A percentile compares a stretch with the other conserved stretches of the same genome.
phyloP scores from a whole-genome alignment of 305 asterid genomes.

The Solanum hybrid region DNA sequence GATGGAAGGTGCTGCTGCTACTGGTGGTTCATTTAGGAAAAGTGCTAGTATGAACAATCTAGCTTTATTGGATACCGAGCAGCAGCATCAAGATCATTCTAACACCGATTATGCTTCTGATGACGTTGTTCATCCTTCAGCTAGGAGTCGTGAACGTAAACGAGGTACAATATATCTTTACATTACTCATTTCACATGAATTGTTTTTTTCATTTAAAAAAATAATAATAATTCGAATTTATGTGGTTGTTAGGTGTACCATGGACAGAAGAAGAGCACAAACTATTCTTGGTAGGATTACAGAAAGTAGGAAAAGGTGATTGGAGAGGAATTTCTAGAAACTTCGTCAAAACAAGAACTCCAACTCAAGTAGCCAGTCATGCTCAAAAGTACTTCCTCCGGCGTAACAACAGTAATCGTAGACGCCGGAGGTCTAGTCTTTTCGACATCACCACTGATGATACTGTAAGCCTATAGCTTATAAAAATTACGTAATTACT shows the following conservation, averaged over 20 bases:
- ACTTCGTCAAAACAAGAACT: constrained; percentile 81
- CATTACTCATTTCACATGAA: background rate
- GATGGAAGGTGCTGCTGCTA: constrained; percentile 52
- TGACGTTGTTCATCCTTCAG: constrained; percentile 86
- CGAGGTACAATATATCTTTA: constrained; percentile 46
- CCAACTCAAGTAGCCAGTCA: constrained; percentile 98
- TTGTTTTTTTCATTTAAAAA: background rate
- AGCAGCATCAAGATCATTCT: constrained; percentile 41
- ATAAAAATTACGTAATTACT: background rate
- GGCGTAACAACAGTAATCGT: constrained; percentile 64
- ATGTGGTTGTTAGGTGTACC: constrained; percentile 48
- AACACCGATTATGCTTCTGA: constrained; percentile 78
- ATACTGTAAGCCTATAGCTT: constrained; percentile 28
- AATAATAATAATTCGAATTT: background rate
- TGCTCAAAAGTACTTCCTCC: constrained; percentile 92
- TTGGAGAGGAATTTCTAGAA: constrained; percentile 96
- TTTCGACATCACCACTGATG: constrained; percentile 70
- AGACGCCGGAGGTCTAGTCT: constrained; percentile 95
- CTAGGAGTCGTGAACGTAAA: constrained; percentile 64
- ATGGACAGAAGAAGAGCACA: constrained; percentile 94
- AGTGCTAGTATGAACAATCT: constrained; percentile 83
- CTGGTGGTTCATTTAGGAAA: constrained; percentile 49
- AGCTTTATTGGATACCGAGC: constrained; percentile 36
- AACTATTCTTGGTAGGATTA: constrained; percentile 74
- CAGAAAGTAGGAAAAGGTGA: constrained; percentile 94